Evolutionary conservation across 305 asterid species (phyloP), one percentile per base, ranked within the genome.

Genomic region (Fraxinus angustifolia): DNA sequence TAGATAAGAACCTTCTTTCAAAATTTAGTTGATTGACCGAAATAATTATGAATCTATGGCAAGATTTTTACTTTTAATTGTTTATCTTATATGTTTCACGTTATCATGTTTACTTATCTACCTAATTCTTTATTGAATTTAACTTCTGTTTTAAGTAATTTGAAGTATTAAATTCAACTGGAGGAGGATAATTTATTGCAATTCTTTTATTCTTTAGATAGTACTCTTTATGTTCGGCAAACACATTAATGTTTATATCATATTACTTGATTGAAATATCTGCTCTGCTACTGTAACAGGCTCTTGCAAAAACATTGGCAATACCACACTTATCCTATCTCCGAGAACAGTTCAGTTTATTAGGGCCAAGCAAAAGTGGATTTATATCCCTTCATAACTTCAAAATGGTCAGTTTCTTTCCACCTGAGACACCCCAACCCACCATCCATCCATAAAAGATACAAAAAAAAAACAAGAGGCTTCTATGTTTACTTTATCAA

Each of bases 321-420:
- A 75, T 87, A 30, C 86, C 85, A 5, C 89, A 89, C 31, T 65
- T 89, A 79, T 85, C 89, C 72, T 89, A 87, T 84, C 87, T 89
- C 36, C 87, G 89, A 72, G 92, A 87, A 67, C 92, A 89, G 73
- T 89, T 86, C 76, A 82, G 85, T 30, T 79, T 83, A 48, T 75
- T 89, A 74, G 92, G 90, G 36, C 90, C 92, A 77, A 89, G 79
- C 87, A 89, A 82, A 83, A 86, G 89, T 78, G 92, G 92, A 58
- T 87, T 81, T 60, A 84, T 87, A 68, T 80, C 88, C 26, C 17
- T 89, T 36, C 85, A 83, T 30, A 89, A 86, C 83, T 89, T 87
- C 72, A 89, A 84, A 83, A 56, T 73, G 76, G 92, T 86, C 50
- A 82, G 89, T 60, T 38, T 45, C 78, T 53, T 7, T 38, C 73